Conservation (phyloP, 768 basidiomycete species). For the Xerocomellus dryophilus region DNA sequence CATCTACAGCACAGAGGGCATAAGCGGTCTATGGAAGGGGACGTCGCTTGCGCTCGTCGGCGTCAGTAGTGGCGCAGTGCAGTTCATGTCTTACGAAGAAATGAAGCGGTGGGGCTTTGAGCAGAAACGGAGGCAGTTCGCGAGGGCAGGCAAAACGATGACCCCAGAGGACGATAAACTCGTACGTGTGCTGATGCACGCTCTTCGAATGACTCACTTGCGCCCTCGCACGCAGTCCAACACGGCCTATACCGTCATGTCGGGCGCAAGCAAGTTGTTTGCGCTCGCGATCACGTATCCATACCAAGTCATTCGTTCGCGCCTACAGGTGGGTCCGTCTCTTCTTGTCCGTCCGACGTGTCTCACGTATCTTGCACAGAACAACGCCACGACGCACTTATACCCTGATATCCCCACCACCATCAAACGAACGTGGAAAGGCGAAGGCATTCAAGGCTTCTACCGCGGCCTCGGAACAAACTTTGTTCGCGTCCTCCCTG, state of each 20-base stretch:
- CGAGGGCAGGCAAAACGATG: conserved; percentile 60
- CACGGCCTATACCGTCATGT: conserved; percentile 86
- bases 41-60: conserved; percentile 87
- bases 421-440: conserved; percentile 73
- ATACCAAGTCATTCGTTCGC: conserved; percentile 93
- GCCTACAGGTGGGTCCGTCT: conserved; percentile 68
- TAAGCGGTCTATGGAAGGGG: conserved; percentile 80
- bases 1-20: conserved; percentile 72
- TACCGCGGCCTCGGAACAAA: conserved; percentile 96
- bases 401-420: conserved; percentile 85
- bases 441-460: conserved; percentile 82
- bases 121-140: conserved; percentile 62
- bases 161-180: conserved; percentile 78
- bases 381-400: conserved; percentile 58
- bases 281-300: conserved; percentile 89
- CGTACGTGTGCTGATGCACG: conserved; percentile 44
- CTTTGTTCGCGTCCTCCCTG: conserved; percentile 90
- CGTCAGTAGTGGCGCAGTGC: conserved; percentile 90
- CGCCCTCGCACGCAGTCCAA: conserved; percentile 61
- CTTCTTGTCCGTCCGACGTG: neutral
- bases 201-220: neutral
- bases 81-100: conserved; percentile 95
- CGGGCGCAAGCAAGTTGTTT: conserved; percentile 82
- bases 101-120: conserved; percentile 91
- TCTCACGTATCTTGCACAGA: conserved; percentile 38